A percentile compares a stretch with the other conserved stretches of the same genome.
These are phyloP conservation scores for Nasturtium officinale DNA, from an alignment of 345 rosid species.

Conservation along the genomic window DNA sequence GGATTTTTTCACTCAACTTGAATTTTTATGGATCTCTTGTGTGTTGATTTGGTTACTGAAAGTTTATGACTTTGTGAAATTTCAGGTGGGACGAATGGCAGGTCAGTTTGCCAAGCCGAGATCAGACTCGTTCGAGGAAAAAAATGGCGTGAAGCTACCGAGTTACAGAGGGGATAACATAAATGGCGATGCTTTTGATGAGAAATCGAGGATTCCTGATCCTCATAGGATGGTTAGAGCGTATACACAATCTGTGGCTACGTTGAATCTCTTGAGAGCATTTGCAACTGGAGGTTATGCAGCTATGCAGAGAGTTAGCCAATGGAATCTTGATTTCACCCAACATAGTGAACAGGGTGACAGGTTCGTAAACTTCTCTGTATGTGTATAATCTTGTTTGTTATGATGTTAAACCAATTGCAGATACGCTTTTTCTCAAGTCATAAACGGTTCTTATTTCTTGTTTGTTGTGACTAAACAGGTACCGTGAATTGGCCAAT, in stretches of 20 bases:
- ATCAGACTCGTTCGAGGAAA: slow-evolving; percentile 58
- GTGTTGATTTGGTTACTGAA: background rate
- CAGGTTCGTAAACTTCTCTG: slow-evolving; percentile 40
- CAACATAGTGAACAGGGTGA: slow-evolving; percentile 72
- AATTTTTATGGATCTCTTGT: background rate
- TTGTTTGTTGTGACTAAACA: slow-evolving; percentile 24
- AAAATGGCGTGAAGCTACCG: slow-evolving; percentile 63
- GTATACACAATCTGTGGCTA: slow-evolving; percentile 61
- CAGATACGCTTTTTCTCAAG: background rate
- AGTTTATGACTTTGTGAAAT: background rate
- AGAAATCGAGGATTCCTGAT: slow-evolving; percentile 65
- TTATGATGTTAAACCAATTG: background rate
- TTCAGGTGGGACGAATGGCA: slow-evolving; percentile 68
- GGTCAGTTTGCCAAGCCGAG: slow-evolving; percentile 78
- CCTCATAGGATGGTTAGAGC: slow-evolving; percentile 69
- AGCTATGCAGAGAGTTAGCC: slow-evolving; percentile 71
- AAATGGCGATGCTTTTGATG: slow-evolving; percentile 68
- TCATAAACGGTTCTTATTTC: background rate
- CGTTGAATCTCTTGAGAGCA: slow-evolving; percentile 67
- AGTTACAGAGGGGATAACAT: slow-evolving; percentile 71
- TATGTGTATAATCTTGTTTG: background rate
- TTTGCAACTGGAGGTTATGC: slow-evolving; percentile 76
- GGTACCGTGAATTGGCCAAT: slow-evolving; percentile 65
- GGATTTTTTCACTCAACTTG: background rate
- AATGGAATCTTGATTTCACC: slow-evolving; percentile 72